phyloP scores from a whole-genome alignment of 2,329 filamentous ascomycete species.

The Neurospora sp. region DNA sequence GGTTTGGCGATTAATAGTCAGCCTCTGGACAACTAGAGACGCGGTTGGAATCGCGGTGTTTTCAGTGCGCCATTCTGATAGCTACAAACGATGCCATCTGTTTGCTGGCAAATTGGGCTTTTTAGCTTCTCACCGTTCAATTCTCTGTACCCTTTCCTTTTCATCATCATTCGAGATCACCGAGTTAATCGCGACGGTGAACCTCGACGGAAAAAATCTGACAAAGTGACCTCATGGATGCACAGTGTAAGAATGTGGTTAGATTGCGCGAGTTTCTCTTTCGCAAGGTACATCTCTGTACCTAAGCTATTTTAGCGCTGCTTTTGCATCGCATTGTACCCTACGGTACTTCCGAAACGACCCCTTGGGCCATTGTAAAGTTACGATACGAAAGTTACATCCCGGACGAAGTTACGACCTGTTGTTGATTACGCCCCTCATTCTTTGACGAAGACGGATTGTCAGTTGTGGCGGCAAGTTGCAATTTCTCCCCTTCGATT shows the following conservation, averaged over 20 bases:
- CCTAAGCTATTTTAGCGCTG: background rate
- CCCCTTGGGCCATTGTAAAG: background rate
- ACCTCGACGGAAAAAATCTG: background rate
- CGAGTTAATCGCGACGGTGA: background rate
- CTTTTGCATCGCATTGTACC: background rate
- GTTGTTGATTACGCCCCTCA: background rate
- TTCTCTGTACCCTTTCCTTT: background rate
- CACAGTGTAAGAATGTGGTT: constrained; percentile 1
- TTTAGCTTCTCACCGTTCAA: background rate
- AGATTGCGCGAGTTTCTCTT: background rate
- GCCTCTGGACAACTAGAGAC: background rate
- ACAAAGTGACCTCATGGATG: constrained; percentile 5
- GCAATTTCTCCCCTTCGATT: background rate
- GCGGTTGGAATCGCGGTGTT: background rate
- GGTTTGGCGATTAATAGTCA: background rate
- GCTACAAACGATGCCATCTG: background rate
- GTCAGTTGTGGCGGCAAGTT: background rate
- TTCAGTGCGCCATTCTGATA: background rate
- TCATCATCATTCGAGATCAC: background rate
- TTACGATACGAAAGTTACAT: background rate
- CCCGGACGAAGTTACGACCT: background rate
- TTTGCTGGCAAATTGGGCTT: background rate
- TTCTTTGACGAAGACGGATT: background rate
- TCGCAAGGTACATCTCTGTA: background rate
- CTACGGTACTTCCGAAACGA: background rate